Base-by-base conservation (phyloP, 495 filamentous ascomycete genomes). In the Achaetomiella virescens region DNA sequence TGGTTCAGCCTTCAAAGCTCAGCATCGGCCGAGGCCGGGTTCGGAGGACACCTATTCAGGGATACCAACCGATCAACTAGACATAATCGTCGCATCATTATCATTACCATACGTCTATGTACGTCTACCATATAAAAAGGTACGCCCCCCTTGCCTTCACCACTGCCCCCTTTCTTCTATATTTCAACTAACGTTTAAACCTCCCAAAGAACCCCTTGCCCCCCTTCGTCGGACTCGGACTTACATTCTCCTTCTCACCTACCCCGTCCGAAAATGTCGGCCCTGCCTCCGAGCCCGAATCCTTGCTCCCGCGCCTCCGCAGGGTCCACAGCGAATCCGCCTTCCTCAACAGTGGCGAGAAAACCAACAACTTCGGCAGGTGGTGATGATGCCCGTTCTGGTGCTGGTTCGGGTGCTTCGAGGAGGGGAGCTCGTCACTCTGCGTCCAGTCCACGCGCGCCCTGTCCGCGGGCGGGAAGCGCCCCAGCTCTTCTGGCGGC, bases 371-470 rank as follows among this genome's bases (percentile, higher is more conserved):
- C 22, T 42, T 44, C 38, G 43, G 55, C 8, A 12, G 22, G 8
- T 46, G 46, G 10, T 48, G 46, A 6, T n/a, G 27, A 2, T 48
- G 46, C 6, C 17, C 25, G 27, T 31, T 31, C 9, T 31, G 27
- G 27, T 31, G 27, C 5, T 4, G 27, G 9, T 31, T 4, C 27
- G 27, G 9, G 5, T 31, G 27, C 27, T n/a, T n/a, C n/a, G n/a
- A n/a, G n/a, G n/a, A n/a, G 22, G n/a, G 20, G 25, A 9, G 40
- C 65, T 77, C 72, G 61, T 76, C 75, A 59, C 70, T 72, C 62
- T 75, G 72, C 49, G 72, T 71, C 74, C 74, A 77, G 58, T 77
- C 74, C 44, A 72, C 70, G 29, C 73, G 70, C 37, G 70, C 69
- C 43, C 62, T 31, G 25, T 61, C 48, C 0, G 53, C 35, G 2